These are phyloP conservation scores for Euphrasia confusa DNA, from an alignment of 257 asterid genomes.

Conservation along the genomic window DNA sequence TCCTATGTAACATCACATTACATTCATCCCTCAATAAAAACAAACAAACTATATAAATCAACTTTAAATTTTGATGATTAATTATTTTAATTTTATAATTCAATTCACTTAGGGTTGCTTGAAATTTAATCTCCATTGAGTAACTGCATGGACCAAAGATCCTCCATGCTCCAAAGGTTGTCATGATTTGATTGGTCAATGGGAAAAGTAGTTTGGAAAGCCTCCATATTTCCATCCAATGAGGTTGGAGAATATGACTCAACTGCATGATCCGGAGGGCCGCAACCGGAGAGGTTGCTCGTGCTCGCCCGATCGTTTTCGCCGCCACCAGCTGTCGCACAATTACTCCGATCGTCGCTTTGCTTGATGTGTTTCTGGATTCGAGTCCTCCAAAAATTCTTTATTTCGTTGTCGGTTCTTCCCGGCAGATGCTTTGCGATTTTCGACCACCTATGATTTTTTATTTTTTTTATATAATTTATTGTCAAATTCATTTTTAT, in stretches of 20 bases:
- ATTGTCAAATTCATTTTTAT: too few species aligned
- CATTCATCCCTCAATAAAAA: not conserved
- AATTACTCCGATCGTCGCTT: slow-evolving; percentile 26
- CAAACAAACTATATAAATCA: too few species aligned
- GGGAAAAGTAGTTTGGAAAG: slow-evolving; percentile 44
- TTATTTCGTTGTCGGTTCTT: slow-evolving; percentile 90
- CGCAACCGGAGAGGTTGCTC: slow-evolving; percentile 50
- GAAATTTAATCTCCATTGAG: slow-evolving; percentile 51
- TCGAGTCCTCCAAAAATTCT: slow-evolving; percentile 90
- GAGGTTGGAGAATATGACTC: slow-evolving; percentile 67
- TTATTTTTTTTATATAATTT: too few species aligned
- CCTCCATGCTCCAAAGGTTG: slow-evolving; percentile 84
- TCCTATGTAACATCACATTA: not conserved
- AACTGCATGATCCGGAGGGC: slow-evolving; percentile 38
- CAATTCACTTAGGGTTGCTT: not conserved
- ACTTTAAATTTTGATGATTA: too few species aligned
- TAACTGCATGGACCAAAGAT: slow-evolving; percentile 81
- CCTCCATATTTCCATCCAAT: slow-evolving; percentile 38
- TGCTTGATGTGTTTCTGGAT: slow-evolving; percentile 81
- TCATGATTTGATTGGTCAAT: slow-evolving; percentile 44
- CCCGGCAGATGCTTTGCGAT: slow-evolving; percentile 89
- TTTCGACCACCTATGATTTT: slow-evolving; percentile 73
- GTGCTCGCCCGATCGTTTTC: slow-evolving; percentile 48
- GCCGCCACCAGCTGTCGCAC: slow-evolving; percentile 21
- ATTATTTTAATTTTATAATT: slow-evolving; percentile 22